Evolutionary conservation across 1,284 basidiomycete species (phyloP).

Genomic region (Puccinia coronata): DNA sequence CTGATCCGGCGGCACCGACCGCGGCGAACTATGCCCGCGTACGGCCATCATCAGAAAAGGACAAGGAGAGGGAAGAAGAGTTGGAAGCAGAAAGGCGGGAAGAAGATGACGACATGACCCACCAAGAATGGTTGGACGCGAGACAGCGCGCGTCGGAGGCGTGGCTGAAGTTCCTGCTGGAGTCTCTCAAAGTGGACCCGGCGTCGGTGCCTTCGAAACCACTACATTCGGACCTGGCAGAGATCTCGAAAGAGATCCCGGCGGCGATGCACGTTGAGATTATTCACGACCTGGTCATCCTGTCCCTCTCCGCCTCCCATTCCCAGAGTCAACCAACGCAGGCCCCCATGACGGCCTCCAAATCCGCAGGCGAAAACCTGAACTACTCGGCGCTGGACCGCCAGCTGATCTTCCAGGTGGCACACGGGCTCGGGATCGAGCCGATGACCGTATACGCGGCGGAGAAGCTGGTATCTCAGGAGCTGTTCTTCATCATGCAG

Average conservation of each 20-base stretch:
- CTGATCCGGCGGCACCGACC: background rate
- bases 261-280: slow-evolving; percentile 38
- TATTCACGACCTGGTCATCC: slow-evolving; percentile 37
- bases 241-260: slow-evolving; percentile 24
- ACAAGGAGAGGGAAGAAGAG: background rate
- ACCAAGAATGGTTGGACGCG: slow-evolving; percentile 8
- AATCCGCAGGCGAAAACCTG: background rate
- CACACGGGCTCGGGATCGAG: slow-evolving; percentile 14
- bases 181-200: slow-evolving; percentile 16
- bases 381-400: slow-evolving; percentile 35
- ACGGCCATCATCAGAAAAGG: slow-evolving; percentile 3
- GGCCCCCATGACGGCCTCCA: background rate
- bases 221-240: background rate
- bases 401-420: slow-evolving; percentile 27
- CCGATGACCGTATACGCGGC: slow-evolving; percentile 29
- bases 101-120: background rate
- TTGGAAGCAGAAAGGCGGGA: background rate
- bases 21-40: background rate
- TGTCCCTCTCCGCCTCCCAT: slow-evolving; percentile 32
- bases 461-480: slow-evolving; percentile 44
- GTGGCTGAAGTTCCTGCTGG: slow-evolving; percentile 21
- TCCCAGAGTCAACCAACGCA: background rate
- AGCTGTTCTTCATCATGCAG: slow-evolving; percentile 41
- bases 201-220: slow-evolving; percentile 10
- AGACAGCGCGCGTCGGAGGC: background rate